Base-by-base conservation (phyloP, 768 basidiomycete species). In the Paxillus involutus region DNA sequence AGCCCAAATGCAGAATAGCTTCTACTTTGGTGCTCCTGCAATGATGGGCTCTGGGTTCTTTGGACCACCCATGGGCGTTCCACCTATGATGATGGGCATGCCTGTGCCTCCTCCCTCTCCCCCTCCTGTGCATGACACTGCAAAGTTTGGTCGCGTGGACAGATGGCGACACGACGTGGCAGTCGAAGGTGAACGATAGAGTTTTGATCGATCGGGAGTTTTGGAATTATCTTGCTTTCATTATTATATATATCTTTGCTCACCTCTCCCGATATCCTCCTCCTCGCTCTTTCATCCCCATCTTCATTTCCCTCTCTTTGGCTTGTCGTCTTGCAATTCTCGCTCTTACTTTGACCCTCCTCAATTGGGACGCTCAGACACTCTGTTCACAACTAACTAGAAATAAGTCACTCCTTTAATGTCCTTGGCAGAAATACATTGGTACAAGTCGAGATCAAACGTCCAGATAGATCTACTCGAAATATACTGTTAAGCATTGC, bases 161-260 rank as follows among this genome's bases (percentile, higher is more conserved):
- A 80, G 81, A 56, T 93, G 91, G 91, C 82, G 91, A 59, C 84
- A 80, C 57, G 83, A 89, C 61, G 88, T 93, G 43, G 84, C 81
- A 16, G 82, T 87, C 11, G 88, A 88, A 59, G 86, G 84, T n/a
- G 76, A 82, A 52, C 63, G 57, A 37, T 70, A 65, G 48, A 54
- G 19, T 41, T 44, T 51, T n/a, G 52, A 53, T 39, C n/a, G n/a
- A 39, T 40, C 12, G 46, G 14, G 50, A 55, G 59, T 43, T 41
- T 45, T 63, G 51, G 52, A 47, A 50, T 44, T 30, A 33, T 29
- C 21, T 52, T 48, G 3, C 36, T 53, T 58, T 63, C 42, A 40
- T 51, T 36, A 19, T 44, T 50, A 46, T 59, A 47, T 55, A 21
- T 30, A 32, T 59, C 47, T 17, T 48, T 17, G 17, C 35, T 33